Percentiles rank a stretch among this genome's conserved stretches.
phyloP scores from a whole-genome alignment of 768 basidiomycete species.

The Xerocomus potaroensis region DNA sequence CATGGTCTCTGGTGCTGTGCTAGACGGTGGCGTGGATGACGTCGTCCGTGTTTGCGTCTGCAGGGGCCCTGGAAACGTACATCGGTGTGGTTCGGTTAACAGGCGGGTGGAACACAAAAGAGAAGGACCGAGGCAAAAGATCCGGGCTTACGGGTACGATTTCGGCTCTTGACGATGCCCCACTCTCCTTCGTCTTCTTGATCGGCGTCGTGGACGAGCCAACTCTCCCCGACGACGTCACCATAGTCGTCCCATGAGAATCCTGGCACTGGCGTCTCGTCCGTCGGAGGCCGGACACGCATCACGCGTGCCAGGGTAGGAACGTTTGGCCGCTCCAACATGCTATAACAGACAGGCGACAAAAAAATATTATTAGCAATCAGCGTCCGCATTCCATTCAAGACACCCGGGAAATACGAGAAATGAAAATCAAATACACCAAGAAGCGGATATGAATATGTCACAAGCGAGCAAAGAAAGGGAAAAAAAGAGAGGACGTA shows the following conservation, averaged over 20 bases:
- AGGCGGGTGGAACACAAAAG: not conserved
- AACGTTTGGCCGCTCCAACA: conserved; percentile 57
- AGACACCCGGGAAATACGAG: no score
- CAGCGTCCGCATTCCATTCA: not conserved
- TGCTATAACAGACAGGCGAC: conserved; percentile 37
- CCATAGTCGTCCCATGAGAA: conserved; percentile 80
- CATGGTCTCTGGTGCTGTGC: conserved; percentile 41
- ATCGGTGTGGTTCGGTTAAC: no score
- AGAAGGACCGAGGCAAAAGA: no score
- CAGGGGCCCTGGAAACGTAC: no score
- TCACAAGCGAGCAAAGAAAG: not conserved
- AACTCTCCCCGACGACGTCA: conserved; percentile 42
- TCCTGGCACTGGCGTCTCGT: conserved; percentile 56
- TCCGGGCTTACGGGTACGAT: conserved; percentile 39
- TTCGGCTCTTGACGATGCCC: conserved; percentile 66
- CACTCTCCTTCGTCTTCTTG: conserved; percentile 73
- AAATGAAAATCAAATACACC: not conserved
- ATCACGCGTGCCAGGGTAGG: conserved; percentile 60
- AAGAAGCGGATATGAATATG: not conserved
- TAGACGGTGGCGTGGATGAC: no score
- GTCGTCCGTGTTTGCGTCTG: no score
- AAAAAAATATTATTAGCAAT: conserved; percentile 4
- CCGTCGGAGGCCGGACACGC: conserved; percentile 56
- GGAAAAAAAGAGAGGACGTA: conserved; percentile 32
- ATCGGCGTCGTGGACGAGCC: conserved; percentile 53